Percentiles rank a stretch among this genome's conserved stretches.
Evolutionary conservation across 441 rosid species (phyloP).

Genomic region (Gossypium davidsonii): DNA sequence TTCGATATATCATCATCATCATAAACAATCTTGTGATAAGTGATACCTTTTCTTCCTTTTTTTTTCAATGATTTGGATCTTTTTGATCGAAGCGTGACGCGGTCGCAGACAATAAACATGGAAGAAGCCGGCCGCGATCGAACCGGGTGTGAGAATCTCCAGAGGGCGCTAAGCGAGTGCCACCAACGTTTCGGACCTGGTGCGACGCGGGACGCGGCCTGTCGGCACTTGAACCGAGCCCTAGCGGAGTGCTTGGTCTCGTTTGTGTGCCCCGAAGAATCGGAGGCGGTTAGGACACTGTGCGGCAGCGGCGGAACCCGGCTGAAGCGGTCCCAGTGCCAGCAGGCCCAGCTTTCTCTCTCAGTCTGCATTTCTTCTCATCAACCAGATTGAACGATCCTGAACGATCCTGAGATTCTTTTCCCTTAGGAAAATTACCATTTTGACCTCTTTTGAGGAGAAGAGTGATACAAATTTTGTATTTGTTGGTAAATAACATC

Average conservation of each 20-base stretch:
- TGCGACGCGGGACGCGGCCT: slow-evolving; percentile 37
- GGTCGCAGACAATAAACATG: neutral
- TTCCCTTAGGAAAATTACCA: neutral
- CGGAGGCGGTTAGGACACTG: slow-evolving; percentile 63
- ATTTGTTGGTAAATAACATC: neutral
- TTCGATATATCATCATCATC: neutral
- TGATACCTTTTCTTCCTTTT: neutral
- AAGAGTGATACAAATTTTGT: neutral
- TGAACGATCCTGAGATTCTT: neutral
- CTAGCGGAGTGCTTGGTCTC: slow-evolving; percentile 72
- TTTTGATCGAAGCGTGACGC: neutral
- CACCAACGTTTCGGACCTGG: slow-evolving; percentile 57
- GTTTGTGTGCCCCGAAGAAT: slow-evolving; percentile 61
- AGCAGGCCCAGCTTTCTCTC: slow-evolving; percentile 62
- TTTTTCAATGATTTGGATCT: neutral
- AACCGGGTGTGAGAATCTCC: slow-evolving; percentile 51
- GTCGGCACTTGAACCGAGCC: slow-evolving; percentile 70
- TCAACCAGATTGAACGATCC: slow-evolving; percentile 25
- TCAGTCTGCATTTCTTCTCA: slow-evolving; percentile 61
- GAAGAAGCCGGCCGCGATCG: neutral
- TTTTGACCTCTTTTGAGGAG: neutral
- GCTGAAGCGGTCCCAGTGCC: slow-evolving; percentile 72
- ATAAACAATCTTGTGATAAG: neutral
- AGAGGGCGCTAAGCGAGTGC: slow-evolving; percentile 59
- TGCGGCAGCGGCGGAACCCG: slow-evolving; percentile 80